These are phyloP conservation scores for Linum trigynum DNA, from an alignment of 345 rosid genomes.

Conservation along the genomic window DNA sequence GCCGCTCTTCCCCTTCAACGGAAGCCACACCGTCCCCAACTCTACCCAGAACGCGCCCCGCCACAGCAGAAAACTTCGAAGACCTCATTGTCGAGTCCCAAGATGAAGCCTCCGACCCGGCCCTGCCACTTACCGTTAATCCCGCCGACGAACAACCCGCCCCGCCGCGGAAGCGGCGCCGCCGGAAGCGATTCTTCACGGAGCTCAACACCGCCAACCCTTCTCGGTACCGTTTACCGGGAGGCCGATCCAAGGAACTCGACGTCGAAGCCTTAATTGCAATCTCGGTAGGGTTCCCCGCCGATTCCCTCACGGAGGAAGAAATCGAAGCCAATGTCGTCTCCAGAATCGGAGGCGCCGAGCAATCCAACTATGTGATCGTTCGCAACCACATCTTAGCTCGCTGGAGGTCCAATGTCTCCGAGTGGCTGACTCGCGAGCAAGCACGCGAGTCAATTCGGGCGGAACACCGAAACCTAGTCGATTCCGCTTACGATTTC, in stretches of 20 bases:
- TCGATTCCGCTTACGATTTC: conserved; percentile 63
- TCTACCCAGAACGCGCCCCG: conserved; percentile 21
- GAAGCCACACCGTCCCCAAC: conserved; percentile 24
- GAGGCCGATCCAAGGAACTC: conserved; percentile 49
- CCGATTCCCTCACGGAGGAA: conserved; percentile 83
- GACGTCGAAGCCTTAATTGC: conserved; percentile 78
- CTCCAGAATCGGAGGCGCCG: conserved; percentile 52
- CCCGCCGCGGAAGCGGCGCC: conserved; percentile 55
- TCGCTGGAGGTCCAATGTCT: conserved; percentile 76
- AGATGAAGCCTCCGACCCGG: conserved; percentile 69
- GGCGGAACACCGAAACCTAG: conserved; percentile 53
- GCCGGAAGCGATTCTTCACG: conserved; percentile 84
- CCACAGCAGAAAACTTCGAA: conserved; percentile 35
- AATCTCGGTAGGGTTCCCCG: conserved; percentile 83
- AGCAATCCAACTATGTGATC: conserved; percentile 67
- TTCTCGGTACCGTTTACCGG: conserved; percentile 39
- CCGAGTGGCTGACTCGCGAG: conserved; percentile 66
- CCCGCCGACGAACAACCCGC: conserved; percentile 38
- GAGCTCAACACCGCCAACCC: conserved; percentile 57
- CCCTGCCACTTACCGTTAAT: conserved; percentile 31
- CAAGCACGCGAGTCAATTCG: conserved; percentile 71
- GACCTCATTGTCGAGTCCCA: conserved; percentile 49
- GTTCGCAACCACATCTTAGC: conserved; percentile 81
- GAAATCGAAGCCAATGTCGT: conserved; percentile 93
- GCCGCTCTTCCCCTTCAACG: conserved; percentile 46